Conservation (phyloP, 495 filamentous ascomycete species). For the Ramalina intermedia region DNA sequence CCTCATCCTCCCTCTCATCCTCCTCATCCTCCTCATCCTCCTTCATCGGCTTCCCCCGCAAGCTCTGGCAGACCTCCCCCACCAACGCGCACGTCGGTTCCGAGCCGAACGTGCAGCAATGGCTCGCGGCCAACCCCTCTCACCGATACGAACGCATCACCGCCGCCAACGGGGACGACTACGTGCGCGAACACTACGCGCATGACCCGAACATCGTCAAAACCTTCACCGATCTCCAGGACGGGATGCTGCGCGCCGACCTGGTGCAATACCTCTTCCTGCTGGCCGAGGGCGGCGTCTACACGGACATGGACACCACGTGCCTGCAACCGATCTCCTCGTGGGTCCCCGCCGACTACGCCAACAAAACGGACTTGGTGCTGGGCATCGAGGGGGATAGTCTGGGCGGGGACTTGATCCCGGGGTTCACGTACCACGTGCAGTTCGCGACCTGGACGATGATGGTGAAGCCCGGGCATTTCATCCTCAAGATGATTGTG, state of each 20-base stretch:
- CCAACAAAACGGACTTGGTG: slow-evolving; percentile 19
- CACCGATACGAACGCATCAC: slow-evolving; percentile 25
- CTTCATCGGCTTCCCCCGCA: slow-evolving; percentile 8
- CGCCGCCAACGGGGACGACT: slow-evolving; percentile 20
- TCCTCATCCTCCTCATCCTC: background rate
- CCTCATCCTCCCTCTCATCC: too few species aligned
- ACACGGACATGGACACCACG: slow-evolving; percentile 32
- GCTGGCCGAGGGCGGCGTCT: slow-evolving; percentile 36
- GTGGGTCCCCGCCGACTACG: slow-evolving; percentile 24
- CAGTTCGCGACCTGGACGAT: slow-evolving; percentile 30
- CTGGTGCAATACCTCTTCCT: slow-evolving; percentile 36
- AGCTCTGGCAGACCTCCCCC: slow-evolving; percentile 21
- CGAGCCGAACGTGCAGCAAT: slow-evolving; percentile 12
- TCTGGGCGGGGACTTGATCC: slow-evolving; percentile 14
- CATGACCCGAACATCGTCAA: slow-evolving; percentile 15
- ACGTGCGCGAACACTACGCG: slow-evolving; percentile 19
- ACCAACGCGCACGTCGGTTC: slow-evolving; percentile 12
- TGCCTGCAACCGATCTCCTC: slow-evolving; percentile 21
- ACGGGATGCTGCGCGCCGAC: slow-evolving; percentile 30
- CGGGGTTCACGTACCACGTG: slow-evolving; percentile 14
- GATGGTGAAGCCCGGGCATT: slow-evolving; percentile 23
- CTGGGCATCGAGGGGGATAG: slow-evolving; percentile 30
- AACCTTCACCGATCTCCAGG: slow-evolving; percentile 17
- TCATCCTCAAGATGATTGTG: slow-evolving; percentile 11
- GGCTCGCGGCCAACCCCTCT: slow-evolving; percentile 19